Evolutionary conservation across 768 basidiomycete species (phyloP).

Genomic region (Leccinum boreale): DNA sequence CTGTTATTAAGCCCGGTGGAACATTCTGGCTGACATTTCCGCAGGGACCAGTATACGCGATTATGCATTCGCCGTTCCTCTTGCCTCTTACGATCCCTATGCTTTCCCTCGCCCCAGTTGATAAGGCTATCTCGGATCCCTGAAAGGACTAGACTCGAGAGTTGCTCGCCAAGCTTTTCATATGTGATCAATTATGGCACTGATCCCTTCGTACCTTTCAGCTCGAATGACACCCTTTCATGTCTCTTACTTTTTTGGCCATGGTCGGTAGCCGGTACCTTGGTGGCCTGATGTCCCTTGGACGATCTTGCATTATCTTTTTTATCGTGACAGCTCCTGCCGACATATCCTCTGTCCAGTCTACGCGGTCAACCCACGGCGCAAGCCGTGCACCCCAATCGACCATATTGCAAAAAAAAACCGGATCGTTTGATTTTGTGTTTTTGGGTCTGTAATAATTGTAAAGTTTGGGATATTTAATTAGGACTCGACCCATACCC

Average conservation of each 20-base stretch:
- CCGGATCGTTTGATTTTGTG: conserved; percentile 6
- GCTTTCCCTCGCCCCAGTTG: conserved; percentile 14
- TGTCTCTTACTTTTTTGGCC: background rate
- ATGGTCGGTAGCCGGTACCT: conserved; percentile 21
- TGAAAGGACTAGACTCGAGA: conserved; percentile 26
- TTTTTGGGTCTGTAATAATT: conserved; percentile 7
- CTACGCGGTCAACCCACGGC: conserved; percentile 8
- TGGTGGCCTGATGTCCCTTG: conserved; percentile 14
- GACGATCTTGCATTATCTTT: conserved; percentile 7
- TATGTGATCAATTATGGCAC: conserved; percentile 16
- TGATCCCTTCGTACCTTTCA: conserved; percentile 23
- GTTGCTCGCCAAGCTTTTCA: conserved; percentile 17
- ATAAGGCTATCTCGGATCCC: conserved; percentile 30
- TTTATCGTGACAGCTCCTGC: conserved; percentile 8
- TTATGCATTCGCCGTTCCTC: conserved; percentile 23
- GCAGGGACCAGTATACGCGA: conserved; percentile 18
- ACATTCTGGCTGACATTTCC: conserved; percentile 14
- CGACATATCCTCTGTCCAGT: conserved; percentile 3
- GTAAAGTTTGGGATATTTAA: conserved; percentile 25
- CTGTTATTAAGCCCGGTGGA: conserved; percentile 19
- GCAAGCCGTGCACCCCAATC: conserved; percentile 9
- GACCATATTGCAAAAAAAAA: background rate
- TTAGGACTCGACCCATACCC: conserved; percentile 7
- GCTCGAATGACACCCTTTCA: conserved; percentile 7
- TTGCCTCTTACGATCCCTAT: conserved; percentile 21